Evolutionary conservation across 2,329 filamentous ascomycete species (phyloP), one percentile per base, ranked within the genome.

Genomic region (Sporothrix globosa): DNA sequence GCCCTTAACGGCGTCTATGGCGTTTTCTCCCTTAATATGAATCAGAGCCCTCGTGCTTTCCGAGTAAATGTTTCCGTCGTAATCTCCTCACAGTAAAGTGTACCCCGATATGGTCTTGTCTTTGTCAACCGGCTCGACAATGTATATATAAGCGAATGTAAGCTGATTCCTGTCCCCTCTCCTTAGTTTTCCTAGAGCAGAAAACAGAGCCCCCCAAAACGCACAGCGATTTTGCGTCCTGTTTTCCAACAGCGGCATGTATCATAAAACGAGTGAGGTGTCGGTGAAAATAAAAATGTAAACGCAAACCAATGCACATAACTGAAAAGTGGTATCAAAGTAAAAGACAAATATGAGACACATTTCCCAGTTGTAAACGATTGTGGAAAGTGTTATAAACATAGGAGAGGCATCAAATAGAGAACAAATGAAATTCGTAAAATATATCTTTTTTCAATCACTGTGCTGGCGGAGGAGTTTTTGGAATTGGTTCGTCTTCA

Each of bases 381-480:
- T 54, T n/a, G 21, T 27, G 65, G 4, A 50, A 53, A n/a, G 53
- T 41, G 48, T n/a, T 13, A 19, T 67, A 11, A 50, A 54, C 50
- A 67, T 24, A 54, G 21, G 63, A 67, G 52, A 56, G 65, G 30
- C 65, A 56, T 67, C 39, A 54, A n/a, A 13, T 17, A 46, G 7
- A 67, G 48, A 53, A 56, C 65, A 67, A 67, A 67, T 24, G 65
- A 67, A 27, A 67, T 39, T 66, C 63, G 63, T 66, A 24, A 52
- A 4, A 5, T n/a, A 4, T 14, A 24, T 17, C n/a, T n/a, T n/a
- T n/a, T n/a, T 56, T n/a, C 53, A 39, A 5, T 46, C 7, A 61
- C 39, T 4, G 10, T 27, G 58, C 13, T n/a, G 11, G 58, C 4
- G 58, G 58, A 14, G n/a, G n/a, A 6, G 13, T 21, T 46, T 21